phyloP scores from a whole-genome alignment of 352 stramenopile genomes.

The Phytophthora europaea region DNA sequence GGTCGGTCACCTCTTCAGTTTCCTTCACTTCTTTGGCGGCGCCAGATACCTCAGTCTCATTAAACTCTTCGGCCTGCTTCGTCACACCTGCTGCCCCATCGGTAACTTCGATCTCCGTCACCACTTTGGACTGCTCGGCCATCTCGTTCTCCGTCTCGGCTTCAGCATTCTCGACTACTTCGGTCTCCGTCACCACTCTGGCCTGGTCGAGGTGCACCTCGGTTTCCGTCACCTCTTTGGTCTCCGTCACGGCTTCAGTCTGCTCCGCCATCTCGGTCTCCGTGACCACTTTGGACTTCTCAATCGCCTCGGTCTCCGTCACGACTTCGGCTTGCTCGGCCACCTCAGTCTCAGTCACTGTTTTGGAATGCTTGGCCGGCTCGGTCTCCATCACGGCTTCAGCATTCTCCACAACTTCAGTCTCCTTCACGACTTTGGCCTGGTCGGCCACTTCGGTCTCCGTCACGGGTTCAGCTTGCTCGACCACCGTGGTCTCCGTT shows the following conservation, averaged over 20 bases:
- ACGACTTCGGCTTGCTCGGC: neutral
- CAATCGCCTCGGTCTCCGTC: neutral
- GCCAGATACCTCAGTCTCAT: no score
- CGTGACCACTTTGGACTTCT: neutral
- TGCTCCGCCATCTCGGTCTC: neutral
- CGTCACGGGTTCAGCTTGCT: neutral
- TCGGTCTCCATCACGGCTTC: neutral
- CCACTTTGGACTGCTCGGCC: neutral
- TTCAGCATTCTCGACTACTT: neutral
- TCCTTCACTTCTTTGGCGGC: neutral
- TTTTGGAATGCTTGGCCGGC: neutral
- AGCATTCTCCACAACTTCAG: neutral
- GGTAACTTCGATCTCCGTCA: neutral
- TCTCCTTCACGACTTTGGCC: neutral
- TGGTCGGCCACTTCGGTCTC: neutral
- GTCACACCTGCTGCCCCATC: neutral
- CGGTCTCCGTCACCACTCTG: neutral
- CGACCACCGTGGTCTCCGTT: neutral
- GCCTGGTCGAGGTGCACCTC: neutral
- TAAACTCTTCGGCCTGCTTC: no score
- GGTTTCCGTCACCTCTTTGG: neutral
- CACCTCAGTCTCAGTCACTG: neutral
- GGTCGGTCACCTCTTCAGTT: neutral
- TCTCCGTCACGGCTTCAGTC: neutral
- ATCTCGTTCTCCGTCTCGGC: neutral